phyloP scores from a whole-genome alignment of 805 yeast species.

The Kluyveromyces wickerhamii region DNA sequence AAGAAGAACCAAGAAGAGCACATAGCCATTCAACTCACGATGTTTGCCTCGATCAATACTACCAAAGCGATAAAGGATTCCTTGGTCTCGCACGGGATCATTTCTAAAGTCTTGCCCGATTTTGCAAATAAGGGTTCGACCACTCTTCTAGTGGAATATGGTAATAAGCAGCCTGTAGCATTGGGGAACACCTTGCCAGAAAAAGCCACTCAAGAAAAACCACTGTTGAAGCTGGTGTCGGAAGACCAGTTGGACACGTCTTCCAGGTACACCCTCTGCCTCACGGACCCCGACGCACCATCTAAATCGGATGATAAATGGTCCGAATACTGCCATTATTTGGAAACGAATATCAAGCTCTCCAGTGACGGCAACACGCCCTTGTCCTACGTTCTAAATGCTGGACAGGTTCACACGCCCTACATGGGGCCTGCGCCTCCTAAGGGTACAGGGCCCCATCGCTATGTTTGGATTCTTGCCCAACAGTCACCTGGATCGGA shows the following conservation, averaged over 20 bases:
- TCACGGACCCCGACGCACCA: slow-evolving; percentile 96
- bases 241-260: slow-evolving; percentile 34
- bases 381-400: slow-evolving; percentile 30
- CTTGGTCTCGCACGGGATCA: slow-evolving; percentile 19
- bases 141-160: slow-evolving; percentile 23
- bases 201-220: slow-evolving; percentile 58
- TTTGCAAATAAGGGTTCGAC: slow-evolving; percentile 17
- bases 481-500: slow-evolving; percentile 42
- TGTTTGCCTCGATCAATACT: slow-evolving; percentile 5
- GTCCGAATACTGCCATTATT: slow-evolving; percentile 81
- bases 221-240: slow-evolving; percentile 56
- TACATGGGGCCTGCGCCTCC: slow-evolving; percentile 92
- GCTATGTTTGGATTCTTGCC: slow-evolving; percentile 71
- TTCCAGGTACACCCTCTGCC: slow-evolving; percentile 56
- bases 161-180: slow-evolving; percentile 39
- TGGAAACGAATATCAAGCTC: slow-evolving; percentile 39
- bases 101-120: slow-evolving; percentile 21
- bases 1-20: no score
- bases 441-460: slow-evolving; percentile 72
- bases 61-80: slow-evolving; percentile 19
- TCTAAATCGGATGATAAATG: slow-evolving; percentile 72
- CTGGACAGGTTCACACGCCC: slow-evolving; percentile 40
- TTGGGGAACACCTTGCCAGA: slow-evolving; percentile 68
- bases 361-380: slow-evolving; percentile 22
- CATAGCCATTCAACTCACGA: no score